Evolutionary conservation across 1,139 yeast species (phyloP).

Genomic region (Schwanniomyces etchellsii): DNA sequence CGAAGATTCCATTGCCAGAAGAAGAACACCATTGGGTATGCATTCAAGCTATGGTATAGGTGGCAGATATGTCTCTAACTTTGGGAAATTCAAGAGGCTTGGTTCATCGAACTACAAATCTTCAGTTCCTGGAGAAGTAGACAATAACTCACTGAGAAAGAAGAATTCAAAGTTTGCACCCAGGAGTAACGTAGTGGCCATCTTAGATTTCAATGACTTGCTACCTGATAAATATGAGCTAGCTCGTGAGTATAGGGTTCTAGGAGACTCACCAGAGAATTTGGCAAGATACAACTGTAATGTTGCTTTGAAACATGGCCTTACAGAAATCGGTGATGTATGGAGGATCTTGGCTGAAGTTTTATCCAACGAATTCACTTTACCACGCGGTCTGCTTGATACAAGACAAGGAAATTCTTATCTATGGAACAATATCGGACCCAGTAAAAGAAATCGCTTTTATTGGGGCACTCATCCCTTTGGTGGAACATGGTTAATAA

Average conservation of each 20-base stretch:
- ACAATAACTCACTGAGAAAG: conserved; percentile 9
- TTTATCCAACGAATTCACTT: conserved; percentile 8
- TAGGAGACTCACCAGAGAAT: conserved; percentile 61
- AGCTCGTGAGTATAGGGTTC: conserved; percentile 68
- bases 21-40: conserved; percentile 29
- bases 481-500: conserved; percentile 69
- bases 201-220: conserved; percentile 62
- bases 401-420: conserved; percentile 12
- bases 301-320: conserved; percentile 66
- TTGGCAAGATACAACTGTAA: conserved; percentile 65
- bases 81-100: conserved; percentile 16
- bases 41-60: conserved; percentile 24
- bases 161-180: conserved; percentile 14
- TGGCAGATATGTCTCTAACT: conserved; percentile 2
- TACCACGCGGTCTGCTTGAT: no score
- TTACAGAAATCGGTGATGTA: conserved; percentile 60
- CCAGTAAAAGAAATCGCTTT: conserved; percentile 22
- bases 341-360: conserved; percentile 67
- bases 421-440: conserved; percentile 6
- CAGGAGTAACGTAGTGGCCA: conserved; percentile 50
- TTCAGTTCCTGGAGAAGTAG: conserved; percentile 17
- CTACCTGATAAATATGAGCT: conserved; percentile 74
- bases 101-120: conserved; percentile 24
- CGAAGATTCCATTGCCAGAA: background rate
- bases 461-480: conserved; percentile 83